Conservation (phyloP, 2,329 filamentous ascomycete genomes). For the Xylariaceae sp. region DNA sequence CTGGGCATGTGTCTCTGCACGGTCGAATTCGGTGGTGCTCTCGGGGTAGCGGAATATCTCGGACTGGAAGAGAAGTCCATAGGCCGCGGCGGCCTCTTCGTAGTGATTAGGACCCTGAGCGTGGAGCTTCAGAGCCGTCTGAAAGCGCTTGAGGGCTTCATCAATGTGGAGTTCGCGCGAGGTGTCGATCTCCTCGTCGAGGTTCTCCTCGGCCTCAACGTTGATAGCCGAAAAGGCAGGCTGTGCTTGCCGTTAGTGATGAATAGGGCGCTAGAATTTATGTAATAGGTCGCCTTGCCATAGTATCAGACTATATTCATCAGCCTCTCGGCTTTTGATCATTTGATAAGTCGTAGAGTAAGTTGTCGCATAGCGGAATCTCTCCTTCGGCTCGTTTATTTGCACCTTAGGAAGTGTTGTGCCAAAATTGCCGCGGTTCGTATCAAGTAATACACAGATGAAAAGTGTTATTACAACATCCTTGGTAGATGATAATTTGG, state of each 20-base stretch:
- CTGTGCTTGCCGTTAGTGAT: slow-evolving; percentile 42
- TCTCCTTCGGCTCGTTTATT: not conserved
- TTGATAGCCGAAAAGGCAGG: slow-evolving; percentile 86
- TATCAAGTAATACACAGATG: too few species aligned
- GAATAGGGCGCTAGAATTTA: not conserved
- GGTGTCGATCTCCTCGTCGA: slow-evolving; percentile 91
- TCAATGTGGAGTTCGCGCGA: slow-evolving; percentile 94
- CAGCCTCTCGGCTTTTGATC: slow-evolving; percentile 6
- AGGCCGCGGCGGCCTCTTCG: slow-evolving; percentile 78
- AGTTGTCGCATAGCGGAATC: slow-evolving; percentile 22
- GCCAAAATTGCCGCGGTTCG: too few species aligned
- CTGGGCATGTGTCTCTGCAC: slow-evolving; percentile 65
- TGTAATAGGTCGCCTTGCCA: slow-evolving; percentile 16
- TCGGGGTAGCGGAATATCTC: slow-evolving; percentile 95
- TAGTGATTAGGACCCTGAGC: slow-evolving; percentile 82
- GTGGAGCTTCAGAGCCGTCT: slow-evolving; percentile 88
- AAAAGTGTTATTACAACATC: too few species aligned
- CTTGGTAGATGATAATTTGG: not conserved
- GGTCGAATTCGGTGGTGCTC: slow-evolving; percentile 81
- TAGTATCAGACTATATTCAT: slow-evolving; percentile 14
- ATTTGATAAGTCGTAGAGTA: not conserved
- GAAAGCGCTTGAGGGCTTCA: slow-evolving; percentile 93
- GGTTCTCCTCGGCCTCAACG: slow-evolving; percentile 87
- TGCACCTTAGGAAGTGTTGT: not conserved
- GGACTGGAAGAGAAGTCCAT: slow-evolving; percentile 83